Conservation (phyloP, 1,284 basidiomycete genomes). For the Ustilago trichophora region DNA sequence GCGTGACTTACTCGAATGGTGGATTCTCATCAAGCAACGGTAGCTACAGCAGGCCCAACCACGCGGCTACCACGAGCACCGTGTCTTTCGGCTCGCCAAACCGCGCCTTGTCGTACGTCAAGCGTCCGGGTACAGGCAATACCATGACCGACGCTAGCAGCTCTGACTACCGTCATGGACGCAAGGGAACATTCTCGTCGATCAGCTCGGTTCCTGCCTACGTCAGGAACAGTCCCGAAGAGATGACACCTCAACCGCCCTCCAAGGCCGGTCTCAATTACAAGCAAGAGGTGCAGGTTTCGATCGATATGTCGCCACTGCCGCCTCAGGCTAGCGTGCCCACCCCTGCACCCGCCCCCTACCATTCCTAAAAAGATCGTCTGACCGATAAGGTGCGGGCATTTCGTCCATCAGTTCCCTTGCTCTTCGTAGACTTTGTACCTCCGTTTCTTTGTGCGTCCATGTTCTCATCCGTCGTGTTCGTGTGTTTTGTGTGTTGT, state of each 20-base stretch:
- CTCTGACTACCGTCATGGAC: background rate
- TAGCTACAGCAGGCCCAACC: constrained; percentile 10
- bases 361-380: no score
- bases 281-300: constrained; percentile 15
- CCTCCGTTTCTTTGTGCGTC: background rate
- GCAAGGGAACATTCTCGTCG: constrained; percentile 25
- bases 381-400: no score
- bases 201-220: constrained; percentile 19
- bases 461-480: background rate
- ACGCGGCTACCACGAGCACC: background rate
- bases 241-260: constrained; percentile 2
- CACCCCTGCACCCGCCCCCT: no score
- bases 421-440: background rate
- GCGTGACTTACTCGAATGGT: constrained; percentile 3
- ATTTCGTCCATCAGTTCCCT: no score
- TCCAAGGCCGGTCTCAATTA: constrained; percentile 3
- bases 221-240: constrained; percentile 9
- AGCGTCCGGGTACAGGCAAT: constrained; percentile 26
- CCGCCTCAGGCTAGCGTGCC: background rate
- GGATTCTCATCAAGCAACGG: constrained; percentile 3
- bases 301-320: constrained; percentile 20
- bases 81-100: background rate
- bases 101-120: constrained; percentile 20
- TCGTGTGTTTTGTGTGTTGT: no score
- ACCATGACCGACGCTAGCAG: constrained; percentile 2